phyloP scores from a whole-genome alignment of 306 rosid species.

The Quercus variabilis region DNA sequence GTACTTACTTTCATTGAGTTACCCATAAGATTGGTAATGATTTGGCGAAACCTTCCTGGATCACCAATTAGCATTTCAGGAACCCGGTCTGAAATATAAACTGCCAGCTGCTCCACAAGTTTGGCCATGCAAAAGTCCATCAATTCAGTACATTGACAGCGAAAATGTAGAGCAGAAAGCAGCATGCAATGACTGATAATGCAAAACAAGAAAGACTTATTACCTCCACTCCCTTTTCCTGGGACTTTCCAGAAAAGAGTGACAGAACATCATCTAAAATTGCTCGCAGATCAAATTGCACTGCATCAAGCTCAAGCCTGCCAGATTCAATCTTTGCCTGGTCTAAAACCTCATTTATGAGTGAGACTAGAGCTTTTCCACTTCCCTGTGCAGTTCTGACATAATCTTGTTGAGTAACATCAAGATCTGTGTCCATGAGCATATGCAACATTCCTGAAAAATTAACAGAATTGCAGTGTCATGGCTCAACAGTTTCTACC shows the following conservation, averaged over 20 bases:
- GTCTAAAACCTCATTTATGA: conserved; percentile 91
- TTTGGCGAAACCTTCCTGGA: conserved; percentile 88
- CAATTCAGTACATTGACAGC: conserved; percentile 19
- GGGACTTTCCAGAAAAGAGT: conserved; percentile 91
- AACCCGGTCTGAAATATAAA: conserved; percentile 74
- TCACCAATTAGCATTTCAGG: conserved; percentile 80
- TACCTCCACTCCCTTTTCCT: conserved; percentile 96
- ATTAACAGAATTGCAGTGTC: conserved; percentile 25
- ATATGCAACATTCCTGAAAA: conserved; percentile 91
- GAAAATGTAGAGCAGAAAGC: conserved; percentile 7
- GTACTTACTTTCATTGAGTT: conserved; percentile 75
- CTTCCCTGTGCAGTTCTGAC: conserved; percentile 90
- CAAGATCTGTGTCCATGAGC: conserved; percentile 96
- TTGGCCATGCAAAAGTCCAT: conserved; percentile 21
- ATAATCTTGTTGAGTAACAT: conserved; percentile 85
- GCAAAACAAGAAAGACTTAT: conserved; percentile 18
- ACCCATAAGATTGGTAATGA: conserved; percentile 83
- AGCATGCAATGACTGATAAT: neutral
- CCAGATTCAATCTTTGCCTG: conserved; percentile 98
- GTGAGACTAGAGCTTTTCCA: conserved; percentile 93
- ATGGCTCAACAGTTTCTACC: conserved; percentile 9
- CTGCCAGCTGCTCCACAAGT: conserved; percentile 65
- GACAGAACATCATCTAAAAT: conserved; percentile 88
- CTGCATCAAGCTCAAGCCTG: conserved; percentile 91
- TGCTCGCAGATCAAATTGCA: conserved; percentile 67